Evolutionary conservation across 768 basidiomycete species (phyloP), one percentile per base, ranked within the genome.

Genomic region (Podaxis rugospora): DNA sequence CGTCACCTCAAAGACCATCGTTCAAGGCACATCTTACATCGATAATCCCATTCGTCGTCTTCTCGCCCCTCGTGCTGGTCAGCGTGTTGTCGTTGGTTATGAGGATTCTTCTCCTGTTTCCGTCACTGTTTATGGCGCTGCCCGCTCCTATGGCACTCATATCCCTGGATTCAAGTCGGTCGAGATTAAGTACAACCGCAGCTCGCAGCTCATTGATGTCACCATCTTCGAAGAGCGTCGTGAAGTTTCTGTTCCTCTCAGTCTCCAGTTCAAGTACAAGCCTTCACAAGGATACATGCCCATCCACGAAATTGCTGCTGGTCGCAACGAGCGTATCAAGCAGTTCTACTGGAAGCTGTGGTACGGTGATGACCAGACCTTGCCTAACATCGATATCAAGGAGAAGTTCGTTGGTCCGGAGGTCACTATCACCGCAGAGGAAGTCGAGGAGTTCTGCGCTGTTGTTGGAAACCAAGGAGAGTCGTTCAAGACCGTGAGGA

Each of bases 341-440:
- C 85, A 90, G 67, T 98, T 98, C 72, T 99, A 99, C 79, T 99
- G 97, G 97, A 88, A 88, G 71, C 76, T 98, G 36, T 98, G 97
- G 97, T 96, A 94, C 71, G 95, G 97, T 39, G 93, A 94, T 69
- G 79, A 91, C 63, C 83, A 89, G 66, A 72, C 72, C 1, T 80
- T 98, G 25, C 91, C 95, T 9, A 74, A 82, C n/a, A 86, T 98
- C 63, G 83, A 88, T 67, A 80, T 96, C 57, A 83, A 83, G 53
- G 90, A 92, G 65, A 89, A 83, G 13, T 96, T 98, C 76, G 83
- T 85, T 57, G 90, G 94, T 23, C 94, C 92, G 1, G 89, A 93
- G 72, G 90, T 95, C 59, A 84, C 82, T 2, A 90, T 98, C 71
- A 82, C 88, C 44, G 84, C 88, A 18, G 75, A 78, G 6, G 87